Conservation (phyloP, 2,329 filamentous ascomycete genomes). For the Penicillium sp. region DNA sequence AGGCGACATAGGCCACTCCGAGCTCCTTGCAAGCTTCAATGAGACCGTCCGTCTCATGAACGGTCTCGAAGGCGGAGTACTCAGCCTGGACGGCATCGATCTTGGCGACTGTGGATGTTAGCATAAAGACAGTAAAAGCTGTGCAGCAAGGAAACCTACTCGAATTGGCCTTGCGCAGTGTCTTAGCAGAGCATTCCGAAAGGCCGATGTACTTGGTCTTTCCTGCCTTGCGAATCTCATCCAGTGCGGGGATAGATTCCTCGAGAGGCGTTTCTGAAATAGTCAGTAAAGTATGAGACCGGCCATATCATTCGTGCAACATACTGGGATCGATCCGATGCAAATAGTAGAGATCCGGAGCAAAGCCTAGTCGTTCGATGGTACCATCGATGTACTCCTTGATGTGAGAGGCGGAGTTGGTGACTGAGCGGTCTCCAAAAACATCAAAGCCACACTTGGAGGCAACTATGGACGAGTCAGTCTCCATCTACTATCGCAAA, state of each 20-base stretch:
- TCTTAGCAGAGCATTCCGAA: conserved; percentile 48
- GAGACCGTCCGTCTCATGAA: conserved; percentile 42
- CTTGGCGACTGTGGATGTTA: conserved; percentile 40
- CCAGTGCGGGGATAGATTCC: conserved; percentile 49
- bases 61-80: conserved; percentile 45
- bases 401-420: conserved; percentile 49
- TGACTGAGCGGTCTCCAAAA: conserved; percentile 38
- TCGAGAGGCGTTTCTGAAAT: conserved; percentile 44
- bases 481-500: background rate
- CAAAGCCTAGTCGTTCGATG: conserved; percentile 49
- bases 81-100: conserved; percentile 50
- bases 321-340: conserved; percentile 48
- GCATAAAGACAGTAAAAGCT: background rate
- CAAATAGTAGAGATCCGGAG: conserved; percentile 48
- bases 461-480: conserved; percentile 36
- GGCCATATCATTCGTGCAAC: conserved; percentile 3
- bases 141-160: conserved; percentile 30
- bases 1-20: conserved; percentile 46
- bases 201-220: conserved; percentile 52
- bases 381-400: conserved; percentile 51
- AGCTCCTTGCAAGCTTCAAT: conserved; percentile 45
- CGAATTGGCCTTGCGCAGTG: conserved; percentile 46
- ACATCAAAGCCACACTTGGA: conserved; percentile 49
- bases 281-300: background rate
- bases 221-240: conserved; percentile 46